These are phyloP conservation scores for baker's yeast (Saccharomyces cerevisiae) DNA, from an alignment of 805 yeast species.

Conservation along the genomic window DNA sequence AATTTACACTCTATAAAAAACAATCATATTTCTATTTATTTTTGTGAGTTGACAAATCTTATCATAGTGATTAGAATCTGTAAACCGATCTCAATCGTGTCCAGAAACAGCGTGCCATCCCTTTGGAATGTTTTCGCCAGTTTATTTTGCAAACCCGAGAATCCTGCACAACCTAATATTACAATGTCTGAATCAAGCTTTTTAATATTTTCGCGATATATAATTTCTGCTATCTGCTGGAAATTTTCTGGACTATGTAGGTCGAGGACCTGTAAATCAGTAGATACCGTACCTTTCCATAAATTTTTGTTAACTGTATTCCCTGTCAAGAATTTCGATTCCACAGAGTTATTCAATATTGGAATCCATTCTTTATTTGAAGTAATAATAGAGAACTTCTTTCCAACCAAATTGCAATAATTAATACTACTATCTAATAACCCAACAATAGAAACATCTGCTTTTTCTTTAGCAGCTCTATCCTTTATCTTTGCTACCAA, in stretches of 20 bases:
- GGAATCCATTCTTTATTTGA: slow-evolving; percentile 22
- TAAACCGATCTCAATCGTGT: slow-evolving; percentile 9
- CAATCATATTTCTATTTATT: background rate
- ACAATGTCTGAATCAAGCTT: slow-evolving; percentile 11
- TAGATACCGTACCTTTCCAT: slow-evolving; percentile 20
- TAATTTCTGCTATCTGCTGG: slow-evolving; percentile 10
- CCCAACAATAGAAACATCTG: slow-evolving; percentile 6
- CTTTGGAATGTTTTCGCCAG: slow-evolving; percentile 4
- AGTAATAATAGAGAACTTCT: slow-evolving; percentile 19
- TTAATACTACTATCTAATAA: slow-evolving; percentile 15
- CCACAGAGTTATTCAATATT: slow-evolving; percentile 14
- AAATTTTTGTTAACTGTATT: slow-evolving; percentile 1
- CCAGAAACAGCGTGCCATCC: slow-evolving; percentile 6
- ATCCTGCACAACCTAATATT: slow-evolving; percentile 26
- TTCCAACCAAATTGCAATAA: slow-evolving; percentile 8
- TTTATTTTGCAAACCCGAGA: slow-evolving; percentile 14
- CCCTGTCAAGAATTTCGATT: slow-evolving; percentile 4
- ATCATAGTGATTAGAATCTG: slow-evolving; percentile 4
- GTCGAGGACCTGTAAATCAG: slow-evolving; percentile 18
- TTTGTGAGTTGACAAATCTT: slow-evolving; percentile 1
- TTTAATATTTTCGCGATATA: slow-evolving; percentile 12
- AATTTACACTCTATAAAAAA: background rate
- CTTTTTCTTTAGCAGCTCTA: background rate
- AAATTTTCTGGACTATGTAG: slow-evolving; percentile 10
- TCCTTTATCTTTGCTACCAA: slow-evolving; percentile 8